Evolutionary conservation across 805 yeast genomes (phyloP), one percentile per base, ranked within the genome.

Genomic region (Ogataea siamensis): DNA sequence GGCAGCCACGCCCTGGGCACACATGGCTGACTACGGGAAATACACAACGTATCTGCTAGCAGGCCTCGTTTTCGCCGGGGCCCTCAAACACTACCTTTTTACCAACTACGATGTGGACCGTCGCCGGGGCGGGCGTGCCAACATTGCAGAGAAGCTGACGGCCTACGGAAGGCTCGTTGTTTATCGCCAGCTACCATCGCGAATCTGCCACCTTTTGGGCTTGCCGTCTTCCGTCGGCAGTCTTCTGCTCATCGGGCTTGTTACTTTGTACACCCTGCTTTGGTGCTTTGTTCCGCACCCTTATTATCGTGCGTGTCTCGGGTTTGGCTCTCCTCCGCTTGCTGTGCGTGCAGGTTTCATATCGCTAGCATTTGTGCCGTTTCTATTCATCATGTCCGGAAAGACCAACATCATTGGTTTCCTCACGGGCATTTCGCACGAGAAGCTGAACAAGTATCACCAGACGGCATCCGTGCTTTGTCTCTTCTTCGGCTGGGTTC

Each of bases 301-400:
- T 32, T 74, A 71, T 67, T 71, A 71, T 44, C 57, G 80, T 39
- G 74, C 58, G 0, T 77, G 83, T 51, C 23, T 57, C 4, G 77
- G 76, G 0, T 76, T 75, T 54, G 83, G 82, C 2, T 64, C 78
- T 3, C 78, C 81, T n/a, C 82, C 81, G 7, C 42, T 77, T 23
- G 78, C 77, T 0, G 69, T 73, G 1, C 55, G 82, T 32, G 62
- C 80, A 1, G 81, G 80, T 2, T 43, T 73, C 19, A 67, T 71
- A 68, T 67, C 75, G 1, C 58, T 67, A 21, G 76, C 77, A 0
- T 55, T 75, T 30, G 63, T 72, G 6, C 81, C 82, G 0, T 71
- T 74, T 49, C 54, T 75, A 25, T 66, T 68, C 37, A 59, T 74
- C 3, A 50, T 76, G 39, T 67, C 78, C 0, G 81, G 82, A 2